phyloP scores from a whole-genome alignment of 164 flowering plant genomes.

The Vitis rotundifolia region DNA sequence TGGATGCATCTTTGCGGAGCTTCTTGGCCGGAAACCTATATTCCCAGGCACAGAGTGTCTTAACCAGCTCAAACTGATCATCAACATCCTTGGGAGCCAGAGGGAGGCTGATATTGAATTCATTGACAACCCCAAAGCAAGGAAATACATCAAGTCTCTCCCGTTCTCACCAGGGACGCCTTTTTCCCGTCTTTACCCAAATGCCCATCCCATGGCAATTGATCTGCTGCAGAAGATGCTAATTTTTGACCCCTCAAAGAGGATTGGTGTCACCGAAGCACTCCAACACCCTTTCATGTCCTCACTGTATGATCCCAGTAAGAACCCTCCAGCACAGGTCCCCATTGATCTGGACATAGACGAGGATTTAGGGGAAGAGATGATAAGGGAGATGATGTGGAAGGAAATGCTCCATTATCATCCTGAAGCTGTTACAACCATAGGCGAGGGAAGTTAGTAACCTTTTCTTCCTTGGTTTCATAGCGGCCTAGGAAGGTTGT shows the following conservation, averaged over 20 bases:
- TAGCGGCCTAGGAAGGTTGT: slow-evolving; percentile 1
- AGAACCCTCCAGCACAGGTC: slow-evolving; percentile 71
- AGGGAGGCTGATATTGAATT: slow-evolving; percentile 69
- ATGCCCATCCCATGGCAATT: slow-evolving; percentile 75
- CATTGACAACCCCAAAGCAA: slow-evolving; percentile 83
- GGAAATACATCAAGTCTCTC: slow-evolving; percentile 64
- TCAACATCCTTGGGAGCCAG: slow-evolving; percentile 83
- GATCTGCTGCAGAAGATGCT: slow-evolving; percentile 84
- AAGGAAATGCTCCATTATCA: slow-evolving; percentile 82
- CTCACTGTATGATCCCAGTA: slow-evolving; percentile 59
- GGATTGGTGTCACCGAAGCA: slow-evolving; percentile 83
- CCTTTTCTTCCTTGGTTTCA: not conserved
- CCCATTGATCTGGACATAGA: slow-evolving; percentile 83
- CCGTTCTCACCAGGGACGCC: slow-evolving; percentile 60
- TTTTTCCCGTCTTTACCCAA: slow-evolving; percentile 65
- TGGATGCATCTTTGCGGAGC: slow-evolving; percentile 94
- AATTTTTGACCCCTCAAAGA: slow-evolving; percentile 85
- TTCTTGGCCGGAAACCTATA: slow-evolving; percentile 83
- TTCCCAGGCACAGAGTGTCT: slow-evolving; percentile 93
- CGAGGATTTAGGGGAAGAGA: slow-evolving; percentile 73
- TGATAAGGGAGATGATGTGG: slow-evolving; percentile 91
- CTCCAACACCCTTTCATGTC: slow-evolving; percentile 92
- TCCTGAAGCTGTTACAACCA: slow-evolving; percentile 60
- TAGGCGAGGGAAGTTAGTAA: slow-evolving; percentile 28
- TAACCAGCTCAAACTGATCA: slow-evolving; percentile 82